Evolutionary conservation across 202 grass and related monocot species (phyloP).

Genomic region (Bolboschoenoplectus hybrid): DNA sequence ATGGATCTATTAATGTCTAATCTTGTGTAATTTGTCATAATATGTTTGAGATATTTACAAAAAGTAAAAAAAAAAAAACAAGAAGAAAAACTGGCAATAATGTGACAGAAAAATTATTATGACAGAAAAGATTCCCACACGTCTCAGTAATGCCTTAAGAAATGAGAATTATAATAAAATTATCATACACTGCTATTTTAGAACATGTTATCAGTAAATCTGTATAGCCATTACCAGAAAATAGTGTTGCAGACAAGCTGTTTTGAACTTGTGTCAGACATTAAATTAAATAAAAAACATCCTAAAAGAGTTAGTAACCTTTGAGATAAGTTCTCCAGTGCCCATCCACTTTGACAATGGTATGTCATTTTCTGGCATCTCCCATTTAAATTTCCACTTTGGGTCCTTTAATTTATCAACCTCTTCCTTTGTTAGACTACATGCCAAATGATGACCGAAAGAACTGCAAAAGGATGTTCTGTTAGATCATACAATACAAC

Average conservation of each 20-base stretch:
- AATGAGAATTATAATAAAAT: background rate
- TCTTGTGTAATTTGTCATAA: background rate
- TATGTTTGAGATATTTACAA: constrained; percentile 1
- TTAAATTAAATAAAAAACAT: constrained; percentile 1
- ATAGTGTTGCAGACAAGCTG: background rate
- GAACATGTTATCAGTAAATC: background rate
- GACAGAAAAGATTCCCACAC: background rate
- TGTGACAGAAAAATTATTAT: background rate
- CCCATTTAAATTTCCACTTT: constrained; percentile 84
- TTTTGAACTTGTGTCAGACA: background rate
- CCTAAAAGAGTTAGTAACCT: constrained; percentile 19
- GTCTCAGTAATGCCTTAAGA: background rate
- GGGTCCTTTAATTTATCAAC: constrained; percentile 53
- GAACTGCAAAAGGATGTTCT: constrained; percentile 51
- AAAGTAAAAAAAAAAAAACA: background rate
- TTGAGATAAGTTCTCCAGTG: constrained; percentile 56
- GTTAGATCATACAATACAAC: background rate
- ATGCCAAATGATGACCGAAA: constrained; percentile 67
- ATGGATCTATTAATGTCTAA: background rate
- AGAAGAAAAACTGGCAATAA: background rate
- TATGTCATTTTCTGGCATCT: constrained; percentile 60
- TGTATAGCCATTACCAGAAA: background rate
- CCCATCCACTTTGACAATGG: constrained; percentile 73
- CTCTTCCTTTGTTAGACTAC: constrained; percentile 58
- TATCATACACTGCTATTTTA: background rate